Evolutionary conservation across 441 rosid species (phyloP), one percentile per base, ranked within the genome.

Genomic region (Mallotus repandus): DNA sequence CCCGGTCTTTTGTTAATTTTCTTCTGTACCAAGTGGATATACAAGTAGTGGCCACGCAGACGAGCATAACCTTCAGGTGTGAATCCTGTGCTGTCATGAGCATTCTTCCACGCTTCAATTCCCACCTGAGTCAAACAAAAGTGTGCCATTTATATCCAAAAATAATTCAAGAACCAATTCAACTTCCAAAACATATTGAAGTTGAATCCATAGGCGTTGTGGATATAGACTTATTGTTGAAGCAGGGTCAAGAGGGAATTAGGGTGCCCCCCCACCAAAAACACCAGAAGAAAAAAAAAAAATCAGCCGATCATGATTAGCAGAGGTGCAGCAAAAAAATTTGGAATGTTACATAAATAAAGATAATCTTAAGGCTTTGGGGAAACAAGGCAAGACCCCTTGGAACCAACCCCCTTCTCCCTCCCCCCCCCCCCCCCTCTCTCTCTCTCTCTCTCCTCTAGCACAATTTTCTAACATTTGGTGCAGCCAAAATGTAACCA

Each of bases 61-160:
- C 97, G 92, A 6, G 98, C 98, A 68, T 92, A 92, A 76, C 86
- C 98, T 82, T 92, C 97, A 3, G 98, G 98, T 7, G 97, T 89
- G 76, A 84, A 92, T 59, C 98, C 97, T 6, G 97, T 81, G 84
- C 86, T 87, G 81, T 94, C 98, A 1, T 79, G 85, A 71, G 95
- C 89, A 59, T 75, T 85, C 78, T 85, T 89, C 98, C 98, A 94
- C 14, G 97, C 97, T 85, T 84, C 84, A 63, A 92, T 77, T 45
- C 98, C 98, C 75, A 92, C 93, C 97, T 94, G 79, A 73, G 81
- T 59, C 65, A 70, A 41, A 71, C 19, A 61, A n/a, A 61, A 12
- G 66, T 43, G 49, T 45, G 63, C 55, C 66, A 49, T 68, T 45
- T 38, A 70, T 35, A 54, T 49, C 35, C 53, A 52, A 70, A 7